These are phyloP conservation scores for Aspergillus avenaceus DNA, from an alignment of 495 filamentous ascomycete species.

Conservation along the genomic window DNA sequence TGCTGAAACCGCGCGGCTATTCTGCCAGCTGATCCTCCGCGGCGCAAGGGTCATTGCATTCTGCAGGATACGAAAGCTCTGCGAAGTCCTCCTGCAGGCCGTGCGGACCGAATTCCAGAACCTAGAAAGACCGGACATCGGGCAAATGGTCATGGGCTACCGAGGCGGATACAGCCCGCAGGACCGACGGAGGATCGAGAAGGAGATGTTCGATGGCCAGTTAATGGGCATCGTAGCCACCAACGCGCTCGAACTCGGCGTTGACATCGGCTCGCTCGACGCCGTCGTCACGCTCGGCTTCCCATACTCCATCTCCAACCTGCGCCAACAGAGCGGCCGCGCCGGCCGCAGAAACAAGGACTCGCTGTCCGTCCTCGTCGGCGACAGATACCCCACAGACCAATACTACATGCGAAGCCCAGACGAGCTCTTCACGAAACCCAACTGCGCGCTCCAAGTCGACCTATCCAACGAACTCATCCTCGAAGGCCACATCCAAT, in stretches of 20 bases:
- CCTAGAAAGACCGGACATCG: constrained; percentile 69
- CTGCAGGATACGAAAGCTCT: constrained; percentile 79
- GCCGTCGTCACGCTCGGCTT: constrained; percentile 93
- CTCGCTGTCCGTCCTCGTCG: constrained; percentile 84
- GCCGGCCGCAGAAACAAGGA: constrained; percentile 93
- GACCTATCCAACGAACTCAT: constrained; percentile 90
- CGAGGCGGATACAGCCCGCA: constrained; percentile 94
- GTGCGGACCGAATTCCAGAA: constrained; percentile 70
- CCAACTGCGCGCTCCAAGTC: constrained; percentile 83
- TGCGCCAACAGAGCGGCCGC: constrained; percentile 91
- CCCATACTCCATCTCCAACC: constrained; percentile 89
- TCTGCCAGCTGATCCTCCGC: constrained; percentile 83
- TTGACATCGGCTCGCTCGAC: constrained; percentile 94
- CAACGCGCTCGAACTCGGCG: constrained; percentile 85
- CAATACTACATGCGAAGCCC: constrained; percentile 98
- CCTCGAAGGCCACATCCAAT: constrained; percentile 91
- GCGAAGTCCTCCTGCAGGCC: constrained; percentile 78
- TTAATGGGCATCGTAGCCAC: constrained; percentile 92
- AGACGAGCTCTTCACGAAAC: constrained; percentile 91
- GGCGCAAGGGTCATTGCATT: constrained; percentile 95
- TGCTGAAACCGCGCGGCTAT: constrained; percentile 79
- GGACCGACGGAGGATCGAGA: constrained; percentile 85
- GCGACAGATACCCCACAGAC: constrained; percentile 88
- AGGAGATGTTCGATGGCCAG: constrained; percentile 95
- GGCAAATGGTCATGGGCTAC: constrained; percentile 86